Conservation (phyloP, 2,329 filamentous ascomycete genomes). For the Trichoderma oligosporum region DNA sequence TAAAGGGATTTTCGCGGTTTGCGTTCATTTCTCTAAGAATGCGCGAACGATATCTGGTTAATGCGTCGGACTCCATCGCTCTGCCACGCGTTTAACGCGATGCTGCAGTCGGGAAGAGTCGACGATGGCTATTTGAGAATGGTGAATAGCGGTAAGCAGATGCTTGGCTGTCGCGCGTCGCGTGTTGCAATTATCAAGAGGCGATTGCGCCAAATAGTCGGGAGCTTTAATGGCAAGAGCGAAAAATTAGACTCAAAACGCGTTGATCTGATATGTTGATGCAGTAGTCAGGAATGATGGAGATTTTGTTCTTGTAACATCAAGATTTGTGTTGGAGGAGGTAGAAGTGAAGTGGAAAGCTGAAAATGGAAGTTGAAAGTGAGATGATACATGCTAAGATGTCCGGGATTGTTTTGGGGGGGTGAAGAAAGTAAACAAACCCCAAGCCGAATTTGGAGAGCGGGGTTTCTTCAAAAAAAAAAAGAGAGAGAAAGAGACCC, state of each 20-base stretch:
- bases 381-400: not conserved
- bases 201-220: slow-evolving; percentile 3
- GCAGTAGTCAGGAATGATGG: slow-evolving; percentile 2
- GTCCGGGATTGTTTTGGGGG: slow-evolving; percentile 9
- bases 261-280: not conserved
- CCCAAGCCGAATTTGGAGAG: not conserved
- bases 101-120: slow-evolving; percentile 23
- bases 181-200: not conserved
- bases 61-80: slow-evolving; percentile 42
- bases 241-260: not conserved
- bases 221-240: not conserved
- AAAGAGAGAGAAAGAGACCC: not conserved
- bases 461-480: not conserved
- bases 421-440: slow-evolving; percentile 20
- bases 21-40: slow-evolving; percentile 51
- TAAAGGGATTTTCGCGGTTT: slow-evolving; percentile 54
- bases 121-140: slow-evolving; percentile 19
- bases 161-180: slow-evolving; percentile 17
- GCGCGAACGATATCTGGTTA: slow-evolving; percentile 44
- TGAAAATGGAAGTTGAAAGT: slow-evolving; percentile 10
- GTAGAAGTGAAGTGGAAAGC: not conserved
- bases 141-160: slow-evolving; percentile 21
- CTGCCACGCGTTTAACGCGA: slow-evolving; percentile 26
- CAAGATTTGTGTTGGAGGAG: not conserved
- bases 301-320: not conserved